These are phyloP conservation scores for Plasmodium malariae DNA, from an alignment of 169 alveolate species.

Conservation along the genomic window DNA sequence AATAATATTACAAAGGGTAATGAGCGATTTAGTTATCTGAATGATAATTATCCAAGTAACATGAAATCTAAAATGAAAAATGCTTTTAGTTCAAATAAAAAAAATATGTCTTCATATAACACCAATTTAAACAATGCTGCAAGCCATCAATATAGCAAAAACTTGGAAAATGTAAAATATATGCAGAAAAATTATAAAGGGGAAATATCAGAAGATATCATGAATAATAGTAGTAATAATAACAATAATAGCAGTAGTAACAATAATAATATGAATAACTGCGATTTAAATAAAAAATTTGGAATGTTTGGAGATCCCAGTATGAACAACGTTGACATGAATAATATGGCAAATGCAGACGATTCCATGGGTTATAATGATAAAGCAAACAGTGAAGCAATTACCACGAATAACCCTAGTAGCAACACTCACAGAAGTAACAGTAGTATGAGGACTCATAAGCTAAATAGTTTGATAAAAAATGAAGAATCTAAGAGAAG, in stretches of 20 bases:
- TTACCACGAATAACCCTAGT: background rate
- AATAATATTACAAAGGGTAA: slow-evolving; percentile 8
- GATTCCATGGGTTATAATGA: slow-evolving; percentile 5
- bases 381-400: slow-evolving; percentile 7
- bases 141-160: slow-evolving; percentile 7
- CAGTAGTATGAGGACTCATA: slow-evolving; percentile 15
- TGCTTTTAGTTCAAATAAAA: slow-evolving; percentile 30
- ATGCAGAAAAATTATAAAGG: slow-evolving; percentile 36
- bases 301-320: background rate
- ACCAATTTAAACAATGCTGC: slow-evolving; percentile 1
- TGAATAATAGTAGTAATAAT: slow-evolving; percentile 2
- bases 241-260: background rate
- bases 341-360: background rate
- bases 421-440: slow-evolving; percentile 1
- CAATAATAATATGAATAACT: background rate
- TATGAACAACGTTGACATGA: slow-evolving; percentile 24
- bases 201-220: slow-evolving; percentile 29
- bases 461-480: slow-evolving; percentile 27
- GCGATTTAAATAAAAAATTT: slow-evolving; percentile 36
- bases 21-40: slow-evolving; percentile 38
- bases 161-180: background rate
- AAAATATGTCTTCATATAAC: slow-evolving; percentile 22
- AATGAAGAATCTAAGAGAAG: slow-evolving; percentile 16
- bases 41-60: slow-evolving; percentile 35
- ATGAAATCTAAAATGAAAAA: slow-evolving; percentile 29